Evolutionary conservation across 306 rosid genomes (phyloP), one percentile per base, ranked within the genome.

Genomic region (Castanea crenata): DNA sequence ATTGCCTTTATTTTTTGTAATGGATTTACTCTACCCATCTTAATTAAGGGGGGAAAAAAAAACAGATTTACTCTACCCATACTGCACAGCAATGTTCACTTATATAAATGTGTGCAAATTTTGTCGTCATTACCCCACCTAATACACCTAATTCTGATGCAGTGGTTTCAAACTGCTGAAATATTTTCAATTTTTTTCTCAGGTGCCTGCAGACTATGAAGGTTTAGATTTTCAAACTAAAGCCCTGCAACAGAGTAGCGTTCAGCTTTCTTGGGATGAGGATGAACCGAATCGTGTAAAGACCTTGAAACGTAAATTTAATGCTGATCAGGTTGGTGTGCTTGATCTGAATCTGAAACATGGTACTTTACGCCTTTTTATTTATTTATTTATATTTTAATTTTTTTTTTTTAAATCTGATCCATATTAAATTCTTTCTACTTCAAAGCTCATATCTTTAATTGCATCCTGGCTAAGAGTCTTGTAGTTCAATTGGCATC

Each of bases 191-290:
- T 49, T 57, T 54, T 73, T 71, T 80, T 38, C 41, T 78, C 85
- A 95, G 97, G 94, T 76, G 65, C 99, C 98, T 68, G 80, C 91
- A 81, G 87, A 81, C 76, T 91, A 95, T 74, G 88, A 83, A 69
- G 80, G 85, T 76, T 84, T 89, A 64, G 88, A 89, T 85, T 94
- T 94, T 81, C 90, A 90, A 55, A 87, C 99, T 35, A 80, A 81
- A 77, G 97, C 97, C 41, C 87, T 94, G 81, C 97, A 94, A 79
- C 95, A 90, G 51, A 90, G 91, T 21, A 21, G 21, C 0, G 21
- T 21, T 21, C 90, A 84, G 25, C 85, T 89, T 82, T 83, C 99
- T 51, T 95, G 98, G 98, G 99, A 95, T 63, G 97, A 91, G 77
- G 99, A 95, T 88, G 98, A 95, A 74, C 98, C 98, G 3, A 88